Conservation (phyloP, 2,329 filamentous ascomycete genomes). For the Lachnellula subtilissima region DNA sequence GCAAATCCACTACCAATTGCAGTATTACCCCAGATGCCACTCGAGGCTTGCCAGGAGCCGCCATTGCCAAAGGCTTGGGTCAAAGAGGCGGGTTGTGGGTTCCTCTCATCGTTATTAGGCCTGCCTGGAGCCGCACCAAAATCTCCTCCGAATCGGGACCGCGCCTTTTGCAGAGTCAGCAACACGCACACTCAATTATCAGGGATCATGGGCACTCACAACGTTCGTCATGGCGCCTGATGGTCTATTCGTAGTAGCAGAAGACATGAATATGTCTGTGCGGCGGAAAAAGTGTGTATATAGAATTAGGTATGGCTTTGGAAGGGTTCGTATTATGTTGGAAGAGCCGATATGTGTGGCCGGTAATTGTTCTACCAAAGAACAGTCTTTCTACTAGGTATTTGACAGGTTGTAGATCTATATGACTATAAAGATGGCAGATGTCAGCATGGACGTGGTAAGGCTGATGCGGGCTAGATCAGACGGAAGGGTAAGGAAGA, state of each 20-base stretch:
- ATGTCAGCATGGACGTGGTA: constrained; percentile 31
- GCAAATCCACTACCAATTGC: constrained; percentile 42
- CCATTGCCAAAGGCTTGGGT: constrained; percentile 40
- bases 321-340: constrained; percentile 19
- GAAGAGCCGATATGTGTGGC: constrained; percentile 16
- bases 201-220: constrained; percentile 36
- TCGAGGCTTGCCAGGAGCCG: constrained; percentile 34
- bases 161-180: constrained; percentile 26
- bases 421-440: constrained; percentile 29
- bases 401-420: constrained; percentile 32
- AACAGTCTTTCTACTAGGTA: constrained; percentile 24
- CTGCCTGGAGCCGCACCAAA: constrained; percentile 32
- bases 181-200: constrained; percentile 10
- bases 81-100: constrained; percentile 36
- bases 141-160: constrained; percentile 34
- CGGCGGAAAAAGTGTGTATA: constrained; percentile 13
- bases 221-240: constrained; percentile 34
- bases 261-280: constrained; percentile 35
- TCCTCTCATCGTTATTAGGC: constrained; percentile 30
- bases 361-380: constrained; percentile 18
- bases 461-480: constrained; percentile 24
- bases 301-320: constrained; percentile 6
- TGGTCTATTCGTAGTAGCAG: constrained; percentile 32
- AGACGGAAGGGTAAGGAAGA: constrained; percentile 12
- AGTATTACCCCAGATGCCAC: constrained; percentile 49